Evolutionary conservation across 2,329 filamentous ascomycete species (phyloP).

Genomic region (Laburnicola sp.): DNA sequence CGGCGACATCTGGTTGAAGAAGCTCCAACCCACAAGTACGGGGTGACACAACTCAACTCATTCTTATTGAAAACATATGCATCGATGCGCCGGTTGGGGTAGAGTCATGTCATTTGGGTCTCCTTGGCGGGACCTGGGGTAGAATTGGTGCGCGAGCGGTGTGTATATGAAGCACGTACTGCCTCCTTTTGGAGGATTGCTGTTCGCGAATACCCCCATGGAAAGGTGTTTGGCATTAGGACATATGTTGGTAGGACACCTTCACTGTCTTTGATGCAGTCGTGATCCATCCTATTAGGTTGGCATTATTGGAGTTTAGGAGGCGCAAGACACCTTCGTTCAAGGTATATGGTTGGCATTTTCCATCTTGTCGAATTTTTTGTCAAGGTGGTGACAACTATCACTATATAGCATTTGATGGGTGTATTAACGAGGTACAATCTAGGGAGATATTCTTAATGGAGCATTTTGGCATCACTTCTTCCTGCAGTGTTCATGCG

Average conservation of each 20-base stretch:
- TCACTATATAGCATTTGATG: too few relatives aligned
- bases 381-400: too few relatives aligned
- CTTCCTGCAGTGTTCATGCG: too few relatives aligned
- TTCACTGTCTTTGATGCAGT: background rate
- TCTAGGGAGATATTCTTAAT: too few relatives aligned
- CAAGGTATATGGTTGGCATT: too few relatives aligned
- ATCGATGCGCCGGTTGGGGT: background rate
- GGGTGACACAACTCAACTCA: background rate
- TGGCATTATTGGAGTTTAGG: background rate
- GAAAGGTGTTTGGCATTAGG: background rate
- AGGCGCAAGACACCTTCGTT: too few relatives aligned
- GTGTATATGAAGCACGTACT: background rate
- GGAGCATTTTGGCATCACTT: too few relatives aligned
- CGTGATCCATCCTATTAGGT: too few relatives aligned
- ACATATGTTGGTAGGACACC: background rate
- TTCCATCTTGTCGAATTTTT: too few relatives aligned
- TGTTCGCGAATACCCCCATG: constrained; percentile 7
- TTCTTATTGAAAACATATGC: background rate
- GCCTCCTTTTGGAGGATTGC: background rate
- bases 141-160: background rate
- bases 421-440: too few relatives aligned
- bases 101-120: background rate
- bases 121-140: background rate
- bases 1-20: constrained; percentile 83
- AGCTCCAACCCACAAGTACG: background rate